Evolutionary conservation across 345 rosid genomes (phyloP).

Genomic region (Citrus trifoliata): DNA sequence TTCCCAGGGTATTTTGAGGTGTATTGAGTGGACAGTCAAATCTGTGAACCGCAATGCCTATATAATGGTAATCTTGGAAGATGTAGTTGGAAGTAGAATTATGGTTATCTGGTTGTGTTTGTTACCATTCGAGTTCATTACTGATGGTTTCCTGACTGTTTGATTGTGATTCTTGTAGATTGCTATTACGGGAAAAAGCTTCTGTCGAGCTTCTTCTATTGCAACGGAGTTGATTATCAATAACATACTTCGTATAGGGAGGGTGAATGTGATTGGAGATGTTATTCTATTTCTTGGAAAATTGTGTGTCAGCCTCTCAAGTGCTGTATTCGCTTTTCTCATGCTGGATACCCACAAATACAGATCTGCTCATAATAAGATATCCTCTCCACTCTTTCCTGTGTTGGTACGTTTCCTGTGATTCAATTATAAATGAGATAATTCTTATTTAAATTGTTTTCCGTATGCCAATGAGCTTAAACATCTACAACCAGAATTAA

Average conservation of each 20-base stretch:
- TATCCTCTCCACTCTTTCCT: slow-evolving; percentile 90
- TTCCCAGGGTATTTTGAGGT: slow-evolving; percentile 53
- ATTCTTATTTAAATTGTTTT: not conserved
- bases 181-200: slow-evolving; percentile 92
- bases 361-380: slow-evolving; percentile 70
- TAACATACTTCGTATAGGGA: slow-evolving; percentile 86
- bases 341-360: slow-evolving; percentile 91
- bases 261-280: slow-evolving; percentile 94
- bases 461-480: not conserved
- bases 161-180: slow-evolving; percentile 46
- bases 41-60: slow-evolving; percentile 95
- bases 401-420: slow-evolving; percentile 58
- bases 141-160: slow-evolving; percentile 4
- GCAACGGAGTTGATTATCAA: slow-evolving; percentile 85
- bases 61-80: slow-evolving; percentile 66
- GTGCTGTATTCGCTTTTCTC: slow-evolving; percentile 83
- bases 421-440: not conserved
- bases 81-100: not conserved
- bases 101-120: not conserved
- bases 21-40: slow-evolving; percentile 76
- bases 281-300: slow-evolving; percentile 87
- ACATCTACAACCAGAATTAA: not conserved
- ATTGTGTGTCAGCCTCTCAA: slow-evolving; percentile 86
- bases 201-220: slow-evolving; percentile 75
- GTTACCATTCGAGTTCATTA: not conserved